A percentile compares a stretch with the other conserved stretches of the same genome.
phyloP scores from a whole-genome alignment of 1,284 basidiomycete genomes.

The Tremellales sp. region DNA sequence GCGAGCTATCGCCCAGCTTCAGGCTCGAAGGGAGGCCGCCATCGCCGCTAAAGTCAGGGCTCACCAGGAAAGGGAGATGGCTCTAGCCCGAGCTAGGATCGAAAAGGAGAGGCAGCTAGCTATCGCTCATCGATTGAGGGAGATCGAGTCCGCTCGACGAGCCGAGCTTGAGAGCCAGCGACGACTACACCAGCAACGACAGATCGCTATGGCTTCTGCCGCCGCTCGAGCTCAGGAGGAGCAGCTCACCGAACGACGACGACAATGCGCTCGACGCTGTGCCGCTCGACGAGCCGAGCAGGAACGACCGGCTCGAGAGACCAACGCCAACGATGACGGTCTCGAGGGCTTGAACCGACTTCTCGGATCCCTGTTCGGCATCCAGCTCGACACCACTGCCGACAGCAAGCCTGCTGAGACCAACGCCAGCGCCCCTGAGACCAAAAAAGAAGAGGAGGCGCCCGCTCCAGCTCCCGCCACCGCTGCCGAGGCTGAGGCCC shows the following conservation, averaged over 20 bases:
- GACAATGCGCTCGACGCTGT: neutral
- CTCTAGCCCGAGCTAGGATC: neutral
- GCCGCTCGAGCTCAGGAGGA: slow-evolving; percentile 6
- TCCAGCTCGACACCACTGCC: slow-evolving; percentile 26
- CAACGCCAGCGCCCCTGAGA: slow-evolving; percentile 1
- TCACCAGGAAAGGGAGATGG: neutral
- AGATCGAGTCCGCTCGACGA: slow-evolving; percentile 3
- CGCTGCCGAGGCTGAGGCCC: slow-evolving; percentile 1
- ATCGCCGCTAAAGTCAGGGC: neutral
- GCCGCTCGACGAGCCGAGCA: slow-evolving; percentile 4
- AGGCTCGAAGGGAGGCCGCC: neutral
- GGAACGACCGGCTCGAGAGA: slow-evolving; percentile 1
- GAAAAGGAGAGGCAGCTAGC: neutral
- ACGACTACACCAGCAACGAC: slow-evolving; percentile 1
- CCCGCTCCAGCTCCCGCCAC: slow-evolving; percentile 4
- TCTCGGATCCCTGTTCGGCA: slow-evolving; percentile 36
- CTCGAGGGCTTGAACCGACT: slow-evolving; percentile 31
- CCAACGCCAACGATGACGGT: slow-evolving; percentile 8
- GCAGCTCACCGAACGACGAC: slow-evolving; percentile 8
- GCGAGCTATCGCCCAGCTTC: slow-evolving; percentile 7
- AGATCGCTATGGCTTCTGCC: neutral
- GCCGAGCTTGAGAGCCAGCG: slow-evolving; percentile 6
- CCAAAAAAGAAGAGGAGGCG: neutral
- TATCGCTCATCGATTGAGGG: neutral
- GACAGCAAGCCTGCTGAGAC: neutral